Percentiles rank a stretch among this genome's conserved stretches.
These are phyloP conservation scores for Lactarius indigo DNA, from an alignment of 768 basidiomycete genomes.

Conservation along the genomic window DNA sequence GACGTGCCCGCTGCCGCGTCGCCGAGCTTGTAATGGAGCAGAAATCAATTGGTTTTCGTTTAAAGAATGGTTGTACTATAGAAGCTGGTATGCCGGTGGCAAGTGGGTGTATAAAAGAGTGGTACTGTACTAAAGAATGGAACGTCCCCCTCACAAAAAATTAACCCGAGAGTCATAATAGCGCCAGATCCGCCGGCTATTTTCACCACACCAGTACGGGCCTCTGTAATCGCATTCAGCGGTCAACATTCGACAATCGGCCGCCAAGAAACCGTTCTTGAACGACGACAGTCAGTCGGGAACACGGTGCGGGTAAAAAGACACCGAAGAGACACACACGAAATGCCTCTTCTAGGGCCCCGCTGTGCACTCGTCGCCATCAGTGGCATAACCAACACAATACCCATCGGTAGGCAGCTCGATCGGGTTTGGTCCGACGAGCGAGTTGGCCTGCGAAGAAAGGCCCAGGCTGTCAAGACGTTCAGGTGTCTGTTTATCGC, in stretches of 20 bases:
- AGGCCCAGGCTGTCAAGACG: neutral
- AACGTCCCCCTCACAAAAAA: neutral
- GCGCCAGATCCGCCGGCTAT: neutral
- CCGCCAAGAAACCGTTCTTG: neutral
- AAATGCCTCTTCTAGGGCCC: neutral
- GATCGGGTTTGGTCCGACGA: neutral
- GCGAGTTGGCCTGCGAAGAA: neutral
- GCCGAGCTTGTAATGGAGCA: neutral
- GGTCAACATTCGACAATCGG: neutral
- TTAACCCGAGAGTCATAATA: neutral
- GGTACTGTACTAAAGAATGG: neutral
- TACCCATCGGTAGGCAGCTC: neutral
- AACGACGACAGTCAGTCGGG: neutral
- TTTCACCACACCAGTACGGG: neutral
- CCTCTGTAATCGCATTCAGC: neutral
- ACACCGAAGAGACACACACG: neutral
- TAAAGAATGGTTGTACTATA: neutral
- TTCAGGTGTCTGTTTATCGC: neutral
- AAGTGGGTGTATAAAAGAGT: neutral
- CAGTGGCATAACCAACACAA: neutral
- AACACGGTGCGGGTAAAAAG: neutral
- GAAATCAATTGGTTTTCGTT: neutral
- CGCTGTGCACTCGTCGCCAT: neutral
- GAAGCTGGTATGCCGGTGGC: neutral
- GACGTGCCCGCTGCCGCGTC: too few relatives aligned